Base-by-base conservation (phyloP, 78 protist species). In the Paulinella micropora region DNA sequence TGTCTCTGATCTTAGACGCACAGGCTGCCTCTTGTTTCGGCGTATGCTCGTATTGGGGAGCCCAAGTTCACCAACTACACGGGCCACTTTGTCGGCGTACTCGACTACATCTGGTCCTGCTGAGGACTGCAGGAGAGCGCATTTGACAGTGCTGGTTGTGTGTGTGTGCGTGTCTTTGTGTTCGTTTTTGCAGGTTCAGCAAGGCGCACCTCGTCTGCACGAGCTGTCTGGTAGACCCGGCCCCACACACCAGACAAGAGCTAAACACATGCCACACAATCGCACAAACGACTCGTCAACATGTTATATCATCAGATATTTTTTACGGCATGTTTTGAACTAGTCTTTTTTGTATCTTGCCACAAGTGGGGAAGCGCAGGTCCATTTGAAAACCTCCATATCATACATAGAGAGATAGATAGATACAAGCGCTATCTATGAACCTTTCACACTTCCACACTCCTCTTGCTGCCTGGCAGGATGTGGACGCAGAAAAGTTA, bases 51-150 rank as follows among this genome's bases (percentile, higher is more conserved):
- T 6, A 32, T 81, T 15, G 84, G 84, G 9, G 88, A 86, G 31
- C 88, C 88, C 29, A 34, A 34, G 4, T 86, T 29, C 39, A 86
- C 88, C 69, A 86, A 86, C 69, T 86, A 86, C 39, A 86, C 88
- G 41, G 88, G 81, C 34, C 88, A 86, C 31, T 86, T 34, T 37
- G 15, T 41, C 9, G 88, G 88, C 6, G 28, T 37, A 34, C 41
- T 86, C 35, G 88, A 86, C 88, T 86, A 86, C 31, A 81, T 81
- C 4, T 81, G 84, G 84, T 81, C 9, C 84, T 32, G 28, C 84
- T 81, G 34, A 81, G 9, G 84, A 28, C 15, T 28, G 34, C 84
- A 32, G 9, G 84, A 6, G 15, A 81, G 6, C 84, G 6, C 28
- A 4, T 81, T 81, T 81, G 6, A 3, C 9, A 31, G 84, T 81